These are phyloP conservation scores for Fomitopsis schrenkii DNA, from an alignment of 1,284 basidiomycete species.

Conservation along the genomic window DNA sequence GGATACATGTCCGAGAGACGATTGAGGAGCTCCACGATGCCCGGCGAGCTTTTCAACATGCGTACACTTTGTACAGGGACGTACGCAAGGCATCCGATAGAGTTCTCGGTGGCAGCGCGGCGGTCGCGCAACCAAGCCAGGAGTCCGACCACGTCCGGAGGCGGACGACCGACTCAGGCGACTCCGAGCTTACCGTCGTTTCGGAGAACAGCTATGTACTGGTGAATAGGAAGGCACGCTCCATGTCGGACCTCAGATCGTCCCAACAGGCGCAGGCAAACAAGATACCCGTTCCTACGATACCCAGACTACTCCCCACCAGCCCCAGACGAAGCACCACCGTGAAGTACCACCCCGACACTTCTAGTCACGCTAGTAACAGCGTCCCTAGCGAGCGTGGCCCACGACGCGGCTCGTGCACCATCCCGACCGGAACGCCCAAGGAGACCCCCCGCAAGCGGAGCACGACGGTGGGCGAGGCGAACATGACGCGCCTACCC, in stretches of 20 bases:
- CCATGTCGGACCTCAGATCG: constrained; percentile 19
- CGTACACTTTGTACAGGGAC: constrained; percentile 28
- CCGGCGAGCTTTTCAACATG: constrained; percentile 34
- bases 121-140: constrained; percentile 9
- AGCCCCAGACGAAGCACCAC: background rate
- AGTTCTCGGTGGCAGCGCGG: constrained; percentile 35
- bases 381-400: background rate
- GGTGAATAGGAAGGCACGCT: constrained; percentile 17
- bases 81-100: constrained; percentile 26
- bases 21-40: constrained; percentile 44
- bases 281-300: constrained; percentile 4
- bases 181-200: constrained; percentile 25
- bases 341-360: background rate
- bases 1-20: constrained; percentile 46
- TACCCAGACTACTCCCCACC: constrained; percentile 5
- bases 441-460: constrained; percentile 9
- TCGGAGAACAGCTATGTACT: constrained; percentile 14
- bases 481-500: constrained; percentile 6
- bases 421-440: background rate
- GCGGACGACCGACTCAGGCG: constrained; percentile 25
- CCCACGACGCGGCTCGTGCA: background rate
- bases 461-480: constrained; percentile 15
- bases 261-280: background rate
- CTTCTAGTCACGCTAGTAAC: background rate
- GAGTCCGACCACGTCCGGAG: constrained; percentile 22